Percentiles rank a stretch among this genome's conserved stretches.
Evolutionary conservation across 2,329 filamentous ascomycete species (phyloP).

Genomic region (Akanthomyces muscarius): DNA sequence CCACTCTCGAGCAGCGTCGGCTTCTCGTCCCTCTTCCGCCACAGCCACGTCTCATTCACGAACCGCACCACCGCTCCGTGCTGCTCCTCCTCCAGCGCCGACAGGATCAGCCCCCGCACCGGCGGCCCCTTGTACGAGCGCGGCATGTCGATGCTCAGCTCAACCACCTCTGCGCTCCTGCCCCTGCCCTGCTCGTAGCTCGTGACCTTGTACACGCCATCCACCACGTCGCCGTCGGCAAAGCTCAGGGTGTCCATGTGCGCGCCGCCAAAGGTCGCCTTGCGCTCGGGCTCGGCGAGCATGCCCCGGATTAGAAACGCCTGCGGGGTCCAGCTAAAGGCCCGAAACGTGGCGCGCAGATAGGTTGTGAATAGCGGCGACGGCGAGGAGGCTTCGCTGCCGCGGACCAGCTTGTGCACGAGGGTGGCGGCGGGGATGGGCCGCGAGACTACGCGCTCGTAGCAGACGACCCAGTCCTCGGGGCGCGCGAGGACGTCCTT

Average conservation of each 20-base stretch:
- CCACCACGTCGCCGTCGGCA: slow-evolving; percentile 27
- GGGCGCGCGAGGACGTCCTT: slow-evolving; percentile 21
- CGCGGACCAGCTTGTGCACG: not conserved
- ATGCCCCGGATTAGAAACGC: slow-evolving; percentile 27
- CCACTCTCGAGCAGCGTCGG: slow-evolving; percentile 29
- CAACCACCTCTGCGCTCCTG: slow-evolving; percentile 24
- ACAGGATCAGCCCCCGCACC: slow-evolving; percentile 19
- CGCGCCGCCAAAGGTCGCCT: slow-evolving; percentile 24
- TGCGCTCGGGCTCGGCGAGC: slow-evolving; percentile 21
- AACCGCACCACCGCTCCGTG: slow-evolving; percentile 24
- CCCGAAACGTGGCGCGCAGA: slow-evolving; percentile 27
- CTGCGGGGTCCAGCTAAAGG: slow-evolving; percentile 33
- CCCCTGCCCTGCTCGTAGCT: slow-evolving; percentile 24
- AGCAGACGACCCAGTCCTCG: slow-evolving; percentile 26
- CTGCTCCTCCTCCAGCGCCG: slow-evolving; percentile 8
- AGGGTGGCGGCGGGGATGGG: slow-evolving; percentile 21
- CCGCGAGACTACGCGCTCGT: slow-evolving; percentile 27
- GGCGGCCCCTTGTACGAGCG: slow-evolving; percentile 18
- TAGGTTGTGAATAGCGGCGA: slow-evolving; percentile 26
- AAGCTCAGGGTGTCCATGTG: slow-evolving; percentile 26
- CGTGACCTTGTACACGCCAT: slow-evolving; percentile 30
- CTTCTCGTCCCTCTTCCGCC: slow-evolving; percentile 28
- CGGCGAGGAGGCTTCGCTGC: not conserved
- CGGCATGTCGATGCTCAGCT: slow-evolving; percentile 29
- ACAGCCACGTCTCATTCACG: slow-evolving; percentile 39